These are phyloP conservation scores for Colletotrichum horii DNA, from an alignment of 2,329 filamentous ascomycete genomes.

Conservation along the genomic window DNA sequence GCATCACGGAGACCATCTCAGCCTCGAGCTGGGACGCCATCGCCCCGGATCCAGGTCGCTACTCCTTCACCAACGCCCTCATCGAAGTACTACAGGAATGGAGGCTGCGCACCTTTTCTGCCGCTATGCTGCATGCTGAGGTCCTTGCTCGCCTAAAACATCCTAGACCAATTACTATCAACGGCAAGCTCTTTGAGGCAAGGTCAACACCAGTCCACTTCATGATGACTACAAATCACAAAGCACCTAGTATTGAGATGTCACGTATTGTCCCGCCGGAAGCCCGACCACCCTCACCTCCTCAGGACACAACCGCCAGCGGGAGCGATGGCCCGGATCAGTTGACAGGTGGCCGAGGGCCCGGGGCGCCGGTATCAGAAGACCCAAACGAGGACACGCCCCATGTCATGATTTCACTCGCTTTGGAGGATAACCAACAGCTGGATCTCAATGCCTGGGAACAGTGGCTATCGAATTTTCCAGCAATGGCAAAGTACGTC, in stretches of 20 bases:
- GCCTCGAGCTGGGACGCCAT: slow-evolving; percentile 68
- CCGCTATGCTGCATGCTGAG: slow-evolving; percentile 66
- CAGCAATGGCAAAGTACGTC: slow-evolving; percentile 63
- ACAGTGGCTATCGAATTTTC: slow-evolving; percentile 60
- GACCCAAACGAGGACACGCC: slow-evolving; percentile 62
- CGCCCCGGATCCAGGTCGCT: slow-evolving; percentile 62
- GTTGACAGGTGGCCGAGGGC: slow-evolving; percentile 3
- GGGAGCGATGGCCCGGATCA: not conserved
- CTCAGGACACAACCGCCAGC: slow-evolving; percentile 26
- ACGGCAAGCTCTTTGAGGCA: slow-evolving; percentile 62
- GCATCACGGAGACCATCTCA: slow-evolving; percentile 67
- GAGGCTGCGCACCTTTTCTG: slow-evolving; percentile 59
- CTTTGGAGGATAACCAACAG: slow-evolving; percentile 61
- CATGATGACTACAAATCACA: slow-evolving; percentile 68
- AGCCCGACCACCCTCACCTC: slow-evolving; percentile 41
- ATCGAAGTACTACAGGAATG: slow-evolving; percentile 65
- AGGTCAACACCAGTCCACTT: slow-evolving; percentile 66
- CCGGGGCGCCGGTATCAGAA: slow-evolving; percentile 10
- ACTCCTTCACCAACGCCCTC: slow-evolving; percentile 64
- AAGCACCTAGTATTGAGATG: slow-evolving; percentile 62
- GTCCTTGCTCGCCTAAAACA: slow-evolving; percentile 65
- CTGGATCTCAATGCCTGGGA: slow-evolving; percentile 65
- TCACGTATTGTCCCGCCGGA: slow-evolving; percentile 41
- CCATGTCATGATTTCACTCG: slow-evolving; percentile 66
- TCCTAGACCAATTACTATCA: slow-evolving; percentile 60